Base-by-base conservation (phyloP, 1,139 yeast genomes). In the Yamadazyma trypodendri region DNA sequence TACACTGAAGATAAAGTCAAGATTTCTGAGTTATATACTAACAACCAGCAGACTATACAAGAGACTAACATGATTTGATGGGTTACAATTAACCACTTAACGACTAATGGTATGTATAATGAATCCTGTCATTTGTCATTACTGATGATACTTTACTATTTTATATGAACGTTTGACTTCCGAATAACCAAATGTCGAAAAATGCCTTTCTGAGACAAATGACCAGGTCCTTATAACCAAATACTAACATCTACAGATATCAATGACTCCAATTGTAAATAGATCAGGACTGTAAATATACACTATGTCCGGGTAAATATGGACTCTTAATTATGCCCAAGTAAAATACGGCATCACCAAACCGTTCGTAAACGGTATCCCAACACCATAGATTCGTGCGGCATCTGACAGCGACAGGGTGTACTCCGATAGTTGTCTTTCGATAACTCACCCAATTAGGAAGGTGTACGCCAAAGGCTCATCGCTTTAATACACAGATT, bases 121-220 rank as follows among this genome's bases (percentile, higher is more conserved):
- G 4, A 9, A 12, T 12, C 31, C 10, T 8, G 18, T 17, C 16
- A 21, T 10, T 27, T 31, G 31, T 38, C 37, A 35, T 16, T 24
- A 8, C 30, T 43, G 45, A 42, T 43, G 45, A 39, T 28, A 38
- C 32, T 27, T 20, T 29, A 23, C 25, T 27, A 33, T 43, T 42
- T 43, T 44, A 30, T 48, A 44, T 44, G 45, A 48, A 48, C 52
- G 52, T 48, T 48, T 44, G 52, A 48, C 52, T 48, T 45, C 52
- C 39, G 47, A 48, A 42, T 23, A 24, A 33, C 34, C 36, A 34
- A 28, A 31, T 40, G 48, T 48, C 44, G 44, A 41, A 20, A 41
- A 36, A 41, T 36, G 44, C 44, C 41, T 24, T 34, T 41, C 44
- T 41, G 44, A 41, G 28, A 34, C 30, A 32, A 32, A 31, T 28